Base-by-base conservation (phyloP, 2,329 filamentous ascomycete species). In the Xylaria sp. region DNA sequence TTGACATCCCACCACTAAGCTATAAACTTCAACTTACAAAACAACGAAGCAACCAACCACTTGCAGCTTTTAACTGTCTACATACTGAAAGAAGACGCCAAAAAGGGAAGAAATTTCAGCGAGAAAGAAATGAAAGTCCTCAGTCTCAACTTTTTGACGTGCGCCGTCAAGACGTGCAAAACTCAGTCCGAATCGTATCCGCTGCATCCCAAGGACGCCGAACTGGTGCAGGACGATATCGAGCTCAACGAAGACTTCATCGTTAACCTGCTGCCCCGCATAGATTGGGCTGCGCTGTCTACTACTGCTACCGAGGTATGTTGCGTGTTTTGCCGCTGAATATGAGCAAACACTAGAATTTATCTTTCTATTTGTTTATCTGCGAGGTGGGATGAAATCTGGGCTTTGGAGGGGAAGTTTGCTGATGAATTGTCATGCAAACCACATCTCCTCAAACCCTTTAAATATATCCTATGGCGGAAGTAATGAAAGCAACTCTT, bases 81-180 rank as follows among this genome's bases (percentile, higher is more conserved):
- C 39, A 13, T 39, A 39, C 55, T 13, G 50, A n/a, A 34, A 3
- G 15, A 20, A 20, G 20, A n/a, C 13, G 7, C 9, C 10, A 28
- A 20, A 56, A 12, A 2, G 28, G 15, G n/a, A 44, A 60, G 25
- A 68, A 61, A 18, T 18, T 4, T 18, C 9, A 25, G 5, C 23
- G 20, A 56, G 12, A 23, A 15, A 61, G 80, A 75, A 70, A 99
- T 99, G 96, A 98, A 98, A 82, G 86, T 98, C 72, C 89, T 98
- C 62, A 98, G 94, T 70, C 91, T 97, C 77, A 98, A 98, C 83
- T 99, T 99, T 82, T 86, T 98, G 73, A 96, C 94, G 77, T 99
- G 96, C 86, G 95, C 96, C 71, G 92, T 97, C 79, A 98, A 98
- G 86, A 87, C 92, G 66, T 99, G 96, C 91, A 97, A 97, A 83